Evolutionary conservation across 148 eudicot genomes (phyloP).

Genomic region (Tetragonia tetragonoides): DNA sequence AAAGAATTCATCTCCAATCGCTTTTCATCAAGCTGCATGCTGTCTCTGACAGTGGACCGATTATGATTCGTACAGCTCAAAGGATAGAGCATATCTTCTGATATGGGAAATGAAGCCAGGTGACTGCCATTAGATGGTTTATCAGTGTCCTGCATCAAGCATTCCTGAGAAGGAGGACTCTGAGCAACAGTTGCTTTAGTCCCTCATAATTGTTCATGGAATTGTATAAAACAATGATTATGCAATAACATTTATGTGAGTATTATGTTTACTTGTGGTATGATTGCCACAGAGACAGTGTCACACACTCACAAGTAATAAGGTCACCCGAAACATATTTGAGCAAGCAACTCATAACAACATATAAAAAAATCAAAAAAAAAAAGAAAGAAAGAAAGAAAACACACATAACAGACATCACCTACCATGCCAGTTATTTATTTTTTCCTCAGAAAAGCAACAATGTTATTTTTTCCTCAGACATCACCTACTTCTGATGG

Average conservation of each 20-base stretch:
- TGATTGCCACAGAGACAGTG: neutral
- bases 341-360: neutral
- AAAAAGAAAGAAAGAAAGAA: too few species aligned
- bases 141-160: constrained; percentile 21
- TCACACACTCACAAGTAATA: neutral
- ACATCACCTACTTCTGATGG: neutral
- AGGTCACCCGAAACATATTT: neutral
- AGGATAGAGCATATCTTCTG: constrained; percentile 15
- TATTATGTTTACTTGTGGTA: neutral
- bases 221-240: neutral
- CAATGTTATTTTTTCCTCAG: neutral
- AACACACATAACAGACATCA: too few species aligned
- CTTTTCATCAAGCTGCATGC: constrained; percentile 17
- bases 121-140: constrained; percentile 13
- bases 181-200: constrained; percentile 15
- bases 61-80: constrained; percentile 12
- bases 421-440: too few species aligned
- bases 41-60: constrained; percentile 17
- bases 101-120: constrained; percentile 20
- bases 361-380: too few species aligned
- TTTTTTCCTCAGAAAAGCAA: neutral
- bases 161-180: constrained; percentile 20
- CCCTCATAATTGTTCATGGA: neutral
- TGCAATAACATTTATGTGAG: neutral
- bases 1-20: constrained; percentile 20